Evolutionary conservation across 2,329 filamentous ascomycete species (phyloP).

Genomic region (Pseudogymnoascus sp.): DNA sequence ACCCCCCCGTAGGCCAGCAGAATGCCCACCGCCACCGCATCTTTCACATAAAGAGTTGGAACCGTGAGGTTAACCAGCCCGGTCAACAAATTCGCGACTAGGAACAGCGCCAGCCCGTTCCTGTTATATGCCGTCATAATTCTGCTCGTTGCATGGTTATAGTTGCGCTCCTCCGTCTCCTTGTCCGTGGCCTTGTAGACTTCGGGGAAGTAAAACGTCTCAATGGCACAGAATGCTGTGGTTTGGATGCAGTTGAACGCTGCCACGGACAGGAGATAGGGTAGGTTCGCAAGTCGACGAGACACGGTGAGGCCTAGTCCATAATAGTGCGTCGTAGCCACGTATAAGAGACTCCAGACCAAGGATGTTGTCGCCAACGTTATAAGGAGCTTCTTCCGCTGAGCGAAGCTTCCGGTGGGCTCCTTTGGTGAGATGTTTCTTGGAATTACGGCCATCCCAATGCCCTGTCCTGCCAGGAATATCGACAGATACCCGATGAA

Average conservation of each 20-base stretch:
- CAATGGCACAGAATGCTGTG: conserved; percentile 66
- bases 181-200: conserved; percentile 50
- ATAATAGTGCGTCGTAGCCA: conserved; percentile 59
- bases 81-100: conserved; percentile 82
- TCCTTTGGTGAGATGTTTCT: conserved; percentile 38
- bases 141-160: conserved; percentile 64
- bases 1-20: conserved; percentile 62
- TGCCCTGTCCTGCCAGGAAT: conserved; percentile 80
- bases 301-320: conserved; percentile 73
- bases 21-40: conserved; percentile 60
- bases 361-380: conserved; percentile 56
- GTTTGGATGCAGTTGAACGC: conserved; percentile 85
- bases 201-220: conserved; percentile 68
- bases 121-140: conserved; percentile 80
- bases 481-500: conserved; percentile 92
- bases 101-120: conserved; percentile 77
- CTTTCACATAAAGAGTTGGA: conserved; percentile 66
- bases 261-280: conserved; percentile 88
- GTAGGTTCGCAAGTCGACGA: conserved; percentile 81
- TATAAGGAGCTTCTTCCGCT: conserved; percentile 50
- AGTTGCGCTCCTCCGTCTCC: conserved; percentile 53
- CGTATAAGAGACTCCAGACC: conserved; percentile 64
- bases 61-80: conserved; percentile 82
- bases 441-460: conserved; percentile 72
- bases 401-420: conserved; percentile 33